These are phyloP conservation scores for Microdochium nivale DNA, from an alignment of 2,329 filamentous ascomycete species.

Conservation along the genomic window DNA sequence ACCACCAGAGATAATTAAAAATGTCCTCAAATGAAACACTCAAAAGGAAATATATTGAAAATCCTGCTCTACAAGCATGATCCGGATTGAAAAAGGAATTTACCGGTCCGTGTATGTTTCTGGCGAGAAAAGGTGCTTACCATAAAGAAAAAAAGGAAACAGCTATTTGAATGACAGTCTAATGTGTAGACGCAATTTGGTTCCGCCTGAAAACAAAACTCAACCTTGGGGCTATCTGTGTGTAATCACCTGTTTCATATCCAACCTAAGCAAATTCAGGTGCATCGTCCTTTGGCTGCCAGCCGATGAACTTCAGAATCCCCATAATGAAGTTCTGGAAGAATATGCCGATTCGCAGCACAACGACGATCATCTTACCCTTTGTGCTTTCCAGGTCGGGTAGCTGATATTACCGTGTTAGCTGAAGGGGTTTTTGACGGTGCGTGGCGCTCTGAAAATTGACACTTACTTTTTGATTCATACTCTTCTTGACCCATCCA, in stretches of 20 bases:
- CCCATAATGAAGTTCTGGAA: background rate
- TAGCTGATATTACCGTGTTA: background rate
- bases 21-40: background rate
- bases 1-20: background rate
- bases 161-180: background rate
- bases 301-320: background rate
- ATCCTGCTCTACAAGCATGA: background rate
- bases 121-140: background rate
- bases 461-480: background rate
- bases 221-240: background rate
- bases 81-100: background rate
- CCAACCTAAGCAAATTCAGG: background rate
- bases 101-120: background rate
- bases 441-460: background rate
- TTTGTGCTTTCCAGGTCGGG: background rate
- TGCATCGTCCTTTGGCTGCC: constrained; percentile 1
- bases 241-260: background rate
- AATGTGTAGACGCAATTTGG: background rate
- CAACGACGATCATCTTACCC: background rate
- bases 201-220: background rate
- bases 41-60: background rate
- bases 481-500: constrained; percentile 4
- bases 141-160: background rate
- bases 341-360: background rate
- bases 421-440: background rate